A percentile compares a stretch with the other conserved stretches of the same genome.
Conservation (phyloP, 2,329 filamentous ascomycete genomes). For the Aureobasidium sp. region DNA sequence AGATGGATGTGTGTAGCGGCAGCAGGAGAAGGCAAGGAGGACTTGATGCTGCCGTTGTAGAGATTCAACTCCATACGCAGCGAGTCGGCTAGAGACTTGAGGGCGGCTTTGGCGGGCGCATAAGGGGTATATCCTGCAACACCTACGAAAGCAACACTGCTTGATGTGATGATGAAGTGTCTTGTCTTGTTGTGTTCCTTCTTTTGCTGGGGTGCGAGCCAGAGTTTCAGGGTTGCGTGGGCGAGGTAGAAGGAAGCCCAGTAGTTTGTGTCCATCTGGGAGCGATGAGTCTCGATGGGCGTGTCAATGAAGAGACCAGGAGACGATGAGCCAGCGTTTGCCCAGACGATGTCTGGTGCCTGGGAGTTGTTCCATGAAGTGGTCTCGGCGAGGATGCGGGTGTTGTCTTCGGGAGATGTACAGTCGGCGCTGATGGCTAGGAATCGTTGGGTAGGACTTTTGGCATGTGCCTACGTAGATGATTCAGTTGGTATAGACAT, state of each 20-base stretch:
- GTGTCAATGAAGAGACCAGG: conserved; percentile 74
- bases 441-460: conserved; percentile 58
- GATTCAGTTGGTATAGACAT: not conserved
- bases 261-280: conserved; percentile 90
- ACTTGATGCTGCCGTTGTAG: conserved; percentile 60
- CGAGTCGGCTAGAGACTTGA: conserved; percentile 74
- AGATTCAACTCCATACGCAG: conserved; percentile 76
- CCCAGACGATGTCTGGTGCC: conserved; percentile 83
- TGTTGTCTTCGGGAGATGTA: conserved; percentile 59
- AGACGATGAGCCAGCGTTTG: conserved; percentile 65
- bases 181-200: conserved; percentile 38
- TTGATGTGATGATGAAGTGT: conserved; percentile 84
- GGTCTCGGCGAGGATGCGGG: conserved; percentile 60
- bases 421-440: conserved; percentile 79
- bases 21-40: conserved; percentile 32
- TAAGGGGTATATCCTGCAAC: conserved; percentile 79
- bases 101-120: conserved; percentile 73
- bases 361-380: conserved; percentile 68
- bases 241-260: conserved; percentile 81
- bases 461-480: not conserved
- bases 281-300: conserved; percentile 55
- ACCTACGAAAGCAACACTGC: conserved; percentile 64
- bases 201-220: conserved; percentile 47
- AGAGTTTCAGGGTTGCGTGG: conserved; percentile 66
- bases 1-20: conserved; percentile 71